Percentiles rank a stretch among this genome's conserved stretches.
Evolutionary conservation across 768 basidiomycete genomes (phyloP).

Genomic region (Lentinula lateritia): DNA sequence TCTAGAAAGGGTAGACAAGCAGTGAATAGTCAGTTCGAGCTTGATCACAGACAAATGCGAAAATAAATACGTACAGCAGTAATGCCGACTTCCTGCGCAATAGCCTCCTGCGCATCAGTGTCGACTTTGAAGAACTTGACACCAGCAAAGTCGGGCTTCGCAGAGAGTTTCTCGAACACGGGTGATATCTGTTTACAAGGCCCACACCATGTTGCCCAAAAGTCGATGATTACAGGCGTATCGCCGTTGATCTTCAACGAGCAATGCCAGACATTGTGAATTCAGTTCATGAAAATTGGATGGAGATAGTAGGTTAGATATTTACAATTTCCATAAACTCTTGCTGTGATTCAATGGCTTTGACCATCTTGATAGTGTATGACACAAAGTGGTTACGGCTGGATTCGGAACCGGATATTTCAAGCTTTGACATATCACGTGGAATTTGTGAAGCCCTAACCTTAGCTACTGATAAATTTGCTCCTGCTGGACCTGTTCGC

Average conservation of each 20-base stretch:
- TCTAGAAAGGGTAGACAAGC: not conserved
- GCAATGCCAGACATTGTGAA: not conserved
- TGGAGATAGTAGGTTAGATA: conserved; percentile 7
- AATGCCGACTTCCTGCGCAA: conserved; percentile 54
- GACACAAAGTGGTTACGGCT: not conserved
- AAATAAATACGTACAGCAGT: conserved; percentile 44
- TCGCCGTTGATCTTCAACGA: conserved; percentile 10
- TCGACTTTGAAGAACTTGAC: conserved; percentile 72
- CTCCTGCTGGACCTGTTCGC: too few species aligned
- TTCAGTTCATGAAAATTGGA: not conserved
- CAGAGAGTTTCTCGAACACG: conserved; percentile 28
- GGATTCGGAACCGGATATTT: not conserved
- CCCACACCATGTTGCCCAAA: conserved; percentile 14
- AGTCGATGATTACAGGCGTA: conserved; percentile 12
- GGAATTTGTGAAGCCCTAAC: not conserved
- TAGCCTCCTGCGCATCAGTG: conserved; percentile 51
- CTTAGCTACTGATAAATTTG: not conserved
- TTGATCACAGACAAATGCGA: not conserved
- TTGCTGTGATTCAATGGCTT: not conserved
- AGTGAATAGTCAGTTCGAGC: not conserved
- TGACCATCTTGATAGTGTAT: not conserved
- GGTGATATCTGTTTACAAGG: conserved; percentile 12
- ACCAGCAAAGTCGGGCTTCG: conserved; percentile 18
- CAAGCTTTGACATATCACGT: not conserved
- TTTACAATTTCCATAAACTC: not conserved